Evolutionary conservation across 306 rosid genomes (phyloP).

Genomic region (Rosa chinensis): DNA sequence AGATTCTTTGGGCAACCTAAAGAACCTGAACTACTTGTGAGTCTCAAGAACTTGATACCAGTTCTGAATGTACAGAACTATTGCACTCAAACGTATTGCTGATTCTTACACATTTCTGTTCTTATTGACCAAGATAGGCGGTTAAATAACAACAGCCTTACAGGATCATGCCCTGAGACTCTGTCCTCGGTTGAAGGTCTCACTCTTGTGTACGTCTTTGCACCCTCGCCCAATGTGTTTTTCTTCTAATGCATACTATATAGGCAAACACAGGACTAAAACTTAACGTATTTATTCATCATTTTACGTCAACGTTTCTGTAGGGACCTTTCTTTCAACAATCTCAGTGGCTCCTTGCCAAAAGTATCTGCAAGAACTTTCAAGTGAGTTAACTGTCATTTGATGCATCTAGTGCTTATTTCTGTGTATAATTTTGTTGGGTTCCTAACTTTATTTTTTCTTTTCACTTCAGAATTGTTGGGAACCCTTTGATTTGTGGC

Average conservation of each 20-base stretch:
- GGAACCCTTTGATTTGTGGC: slow-evolving; percentile 91
- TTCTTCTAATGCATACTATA: background rate
- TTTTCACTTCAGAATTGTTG: slow-evolving; percentile 61
- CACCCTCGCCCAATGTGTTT: slow-evolving; percentile 19
- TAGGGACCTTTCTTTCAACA: slow-evolving; percentile 95
- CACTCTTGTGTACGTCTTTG: slow-evolving; percentile 83
- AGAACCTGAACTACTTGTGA: slow-evolving; percentile 88
- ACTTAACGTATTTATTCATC: slow-evolving; percentile 7
- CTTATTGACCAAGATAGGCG: slow-evolving; percentile 60
- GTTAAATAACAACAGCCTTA: slow-evolving; percentile 89
- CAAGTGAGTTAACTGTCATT: slow-evolving; percentile 53
- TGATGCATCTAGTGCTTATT: slow-evolving; percentile 1
- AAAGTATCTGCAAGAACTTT: slow-evolving; percentile 88
- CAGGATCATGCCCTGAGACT: slow-evolving; percentile 83
- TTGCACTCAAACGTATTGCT: slow-evolving; percentile 15
- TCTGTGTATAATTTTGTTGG: slow-evolving; percentile 14
- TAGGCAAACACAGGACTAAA: background rate
- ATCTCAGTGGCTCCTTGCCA: slow-evolving; percentile 86
- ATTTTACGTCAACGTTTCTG: slow-evolving; percentile 28
- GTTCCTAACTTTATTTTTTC: slow-evolving; percentile 1
- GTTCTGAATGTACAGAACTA: background rate
- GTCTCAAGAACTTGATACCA: slow-evolving; percentile 31
- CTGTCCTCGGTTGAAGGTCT: slow-evolving; percentile 71
- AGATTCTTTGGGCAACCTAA: slow-evolving; percentile 74
- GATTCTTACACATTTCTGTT: slow-evolving; percentile 28